These are phyloP conservation scores for Ceratocystis lukuohia DNA, from an alignment of 2,329 filamentous ascomycete species.

Conservation along the genomic window DNA sequence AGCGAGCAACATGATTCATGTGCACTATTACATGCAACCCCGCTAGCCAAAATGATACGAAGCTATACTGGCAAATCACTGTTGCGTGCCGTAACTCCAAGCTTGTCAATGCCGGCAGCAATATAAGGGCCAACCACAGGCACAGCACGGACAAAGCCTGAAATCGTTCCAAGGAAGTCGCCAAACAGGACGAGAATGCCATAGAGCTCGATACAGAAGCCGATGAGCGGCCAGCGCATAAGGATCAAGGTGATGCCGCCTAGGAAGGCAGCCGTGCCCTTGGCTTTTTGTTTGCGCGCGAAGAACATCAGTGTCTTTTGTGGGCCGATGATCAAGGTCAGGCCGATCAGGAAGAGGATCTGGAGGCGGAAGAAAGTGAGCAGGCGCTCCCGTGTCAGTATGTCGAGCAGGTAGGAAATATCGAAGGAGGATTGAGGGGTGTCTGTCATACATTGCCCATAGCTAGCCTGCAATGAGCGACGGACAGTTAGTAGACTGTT, in stretches of 20 bases:
- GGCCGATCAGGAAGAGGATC: slow-evolving; percentile 95
- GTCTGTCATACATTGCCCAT: slow-evolving; percentile 76
- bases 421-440: slow-evolving; percentile 15
- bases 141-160: slow-evolving; percentile 69
- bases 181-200: slow-evolving; percentile 89
- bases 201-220: slow-evolving; percentile 83
- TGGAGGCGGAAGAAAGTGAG: slow-evolving; percentile 28
- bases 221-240: slow-evolving; percentile 77
- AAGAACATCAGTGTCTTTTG: slow-evolving; percentile 91
- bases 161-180: slow-evolving; percentile 88
- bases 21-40: slow-evolving; percentile 9
- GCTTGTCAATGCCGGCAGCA: slow-evolving; percentile 55
- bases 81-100: slow-evolving; percentile 57
- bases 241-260: slow-evolving; percentile 73
- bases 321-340: slow-evolving; percentile 88
- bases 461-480: slow-evolving; percentile 51
- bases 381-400: slow-evolving; percentile 12
- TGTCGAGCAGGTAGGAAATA: slow-evolving; percentile 9
- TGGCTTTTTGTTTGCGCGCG: slow-evolving; percentile 80
- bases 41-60: neutral
- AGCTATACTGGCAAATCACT: slow-evolving; percentile 60
- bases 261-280: slow-evolving; percentile 81
- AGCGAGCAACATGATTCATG: neutral
- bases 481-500: neutral
- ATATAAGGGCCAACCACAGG: slow-evolving; percentile 82